A percentile compares a stretch with the other conserved stretches of the same genome.
Conservation (phyloP, 352 stramenopile genomes). For the Globisporangium splendens region DNA sequence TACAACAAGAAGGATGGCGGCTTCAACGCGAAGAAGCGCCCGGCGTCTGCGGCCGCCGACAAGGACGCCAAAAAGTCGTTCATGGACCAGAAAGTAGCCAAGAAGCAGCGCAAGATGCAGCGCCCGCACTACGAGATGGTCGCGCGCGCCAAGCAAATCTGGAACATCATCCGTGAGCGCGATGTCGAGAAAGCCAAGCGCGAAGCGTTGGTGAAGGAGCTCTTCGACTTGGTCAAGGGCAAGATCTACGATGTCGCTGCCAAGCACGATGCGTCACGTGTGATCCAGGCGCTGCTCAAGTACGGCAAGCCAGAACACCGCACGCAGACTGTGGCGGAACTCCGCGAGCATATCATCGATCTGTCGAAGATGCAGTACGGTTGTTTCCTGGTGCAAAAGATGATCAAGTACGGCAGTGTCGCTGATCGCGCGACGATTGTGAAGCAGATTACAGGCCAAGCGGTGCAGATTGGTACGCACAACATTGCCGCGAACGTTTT, state of each 20-base stretch:
- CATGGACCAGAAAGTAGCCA: slow-evolving; percentile 85
- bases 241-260: slow-evolving; percentile 94
- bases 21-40: slow-evolving; percentile 63
- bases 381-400: slow-evolving; percentile 96
- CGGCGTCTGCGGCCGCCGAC: slow-evolving; percentile 30
- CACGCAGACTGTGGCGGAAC: slow-evolving; percentile 85
- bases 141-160: slow-evolving; percentile 92
- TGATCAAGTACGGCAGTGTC: slow-evolving; percentile 93
- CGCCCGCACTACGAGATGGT: slow-evolving; percentile 93
- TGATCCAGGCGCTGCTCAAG: slow-evolving; percentile 95
- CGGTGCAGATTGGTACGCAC: slow-evolving; percentile 92
- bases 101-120: slow-evolving; percentile 94
- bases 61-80: slow-evolving; percentile 78
- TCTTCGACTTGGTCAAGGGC: slow-evolving; percentile 90
- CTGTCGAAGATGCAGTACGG: slow-evolving; percentile 96
- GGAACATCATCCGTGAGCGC: slow-evolving; percentile 92
- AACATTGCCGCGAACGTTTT: slow-evolving; percentile 92
- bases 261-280: slow-evolving; percentile 94
- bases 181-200: slow-evolving; percentile 82
- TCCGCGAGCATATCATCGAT: slow-evolving; percentile 91
- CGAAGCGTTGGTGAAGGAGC: slow-evolving; percentile 85
- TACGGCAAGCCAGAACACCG: slow-evolving; percentile 89
- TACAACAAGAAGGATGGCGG: slow-evolving; percentile 10
- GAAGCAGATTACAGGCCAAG: slow-evolving; percentile 92
- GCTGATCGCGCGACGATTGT: slow-evolving; percentile 75